Conservation (phyloP, 2,329 filamentous ascomycete species). For the Exutisphaerella laricina region DNA sequence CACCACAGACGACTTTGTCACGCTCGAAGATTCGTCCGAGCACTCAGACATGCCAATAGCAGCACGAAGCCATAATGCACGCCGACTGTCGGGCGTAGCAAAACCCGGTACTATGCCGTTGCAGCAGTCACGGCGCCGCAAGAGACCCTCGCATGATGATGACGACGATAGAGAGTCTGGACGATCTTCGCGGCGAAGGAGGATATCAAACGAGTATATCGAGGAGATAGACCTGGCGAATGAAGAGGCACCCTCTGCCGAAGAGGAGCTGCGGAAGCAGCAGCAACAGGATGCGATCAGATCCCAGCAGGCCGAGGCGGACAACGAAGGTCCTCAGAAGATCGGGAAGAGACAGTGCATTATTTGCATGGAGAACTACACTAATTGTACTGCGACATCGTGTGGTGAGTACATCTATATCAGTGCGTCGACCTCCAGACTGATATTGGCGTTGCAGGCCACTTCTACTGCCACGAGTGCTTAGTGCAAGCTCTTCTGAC, state of each 20-base stretch:
- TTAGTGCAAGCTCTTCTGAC: slow-evolving; percentile 56
- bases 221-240: slow-evolving; percentile 20
- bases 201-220: slow-evolving; percentile 6
- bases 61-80: no score
- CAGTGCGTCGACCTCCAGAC: no score
- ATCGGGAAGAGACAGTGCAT: slow-evolving; percentile 53
- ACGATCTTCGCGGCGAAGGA: slow-evolving; percentile 11
- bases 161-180: slow-evolving; percentile 7
- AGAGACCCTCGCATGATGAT: slow-evolving; percentile 12
- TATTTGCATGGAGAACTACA: slow-evolving; percentile 58
- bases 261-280: slow-evolving; percentile 34
- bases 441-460: slow-evolving; percentile 42
- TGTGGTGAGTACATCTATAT: slow-evolving; percentile 48
- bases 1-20: slow-evolving; percentile 17
- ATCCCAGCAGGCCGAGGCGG: slow-evolving; percentile 22
- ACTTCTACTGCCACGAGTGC: slow-evolving; percentile 60
- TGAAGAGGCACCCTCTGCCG: slow-evolving; percentile 18
- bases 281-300: slow-evolving; percentile 25
- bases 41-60: slow-evolving; percentile 1
- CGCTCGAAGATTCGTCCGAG: slow-evolving; percentile 15
- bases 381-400: slow-evolving; percentile 53
- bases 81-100: no score
- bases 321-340: slow-evolving; percentile 26
- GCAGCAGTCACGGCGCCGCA: slow-evolving; percentile 7
- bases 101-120: neutral